phyloP scores from a whole-genome alignment of 2,329 filamentous ascomycete species.

The Hirsutella thompsonii region DNA sequence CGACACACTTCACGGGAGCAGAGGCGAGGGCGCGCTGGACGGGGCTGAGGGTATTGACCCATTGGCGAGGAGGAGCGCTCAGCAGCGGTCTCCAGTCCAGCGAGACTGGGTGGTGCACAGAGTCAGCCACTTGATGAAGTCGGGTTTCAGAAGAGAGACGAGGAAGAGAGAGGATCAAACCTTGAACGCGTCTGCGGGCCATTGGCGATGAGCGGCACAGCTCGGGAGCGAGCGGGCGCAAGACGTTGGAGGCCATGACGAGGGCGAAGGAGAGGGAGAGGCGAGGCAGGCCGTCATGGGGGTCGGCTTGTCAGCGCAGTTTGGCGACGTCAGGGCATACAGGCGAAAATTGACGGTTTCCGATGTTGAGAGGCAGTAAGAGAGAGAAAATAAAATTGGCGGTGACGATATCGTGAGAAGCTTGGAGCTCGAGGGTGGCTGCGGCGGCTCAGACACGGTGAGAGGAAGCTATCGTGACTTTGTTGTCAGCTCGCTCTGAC shows the following conservation, averaged over 20 bases:
- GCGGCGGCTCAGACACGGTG: too few relatives aligned
- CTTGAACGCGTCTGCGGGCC: constrained; percentile 11
- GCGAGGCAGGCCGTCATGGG: constrained; percentile 8
- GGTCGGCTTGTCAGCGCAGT: neutral
- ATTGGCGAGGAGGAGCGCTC: constrained; percentile 19
- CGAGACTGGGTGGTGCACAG: neutral
- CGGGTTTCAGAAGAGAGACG: too few relatives aligned
- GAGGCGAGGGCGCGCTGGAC: constrained; percentile 15
- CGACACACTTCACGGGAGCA: constrained; percentile 14
- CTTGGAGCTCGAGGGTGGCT: too few relatives aligned
- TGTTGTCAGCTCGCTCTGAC: too few relatives aligned
- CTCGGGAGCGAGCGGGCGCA: constrained; percentile 20
- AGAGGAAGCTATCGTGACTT: too few relatives aligned
- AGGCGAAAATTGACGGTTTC: too few relatives aligned
- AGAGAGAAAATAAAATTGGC: too few relatives aligned
- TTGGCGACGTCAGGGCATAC: neutral
- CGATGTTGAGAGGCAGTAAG: too few relatives aligned
- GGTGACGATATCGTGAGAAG: too few relatives aligned
- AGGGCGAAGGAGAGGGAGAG: constrained; percentile 15
- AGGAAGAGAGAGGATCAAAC: constrained; percentile 6
- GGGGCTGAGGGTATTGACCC: constrained; percentile 22
- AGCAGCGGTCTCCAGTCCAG: constrained; percentile 10
- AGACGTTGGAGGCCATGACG: constrained; percentile 20
- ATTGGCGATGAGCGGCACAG: constrained; percentile 12
- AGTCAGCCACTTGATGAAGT: neutral